Evolutionary conservation across 129 eudicot genomes (phyloP), one percentile per base, ranked within the genome.

Genomic region (Flaveria linearis): DNA sequence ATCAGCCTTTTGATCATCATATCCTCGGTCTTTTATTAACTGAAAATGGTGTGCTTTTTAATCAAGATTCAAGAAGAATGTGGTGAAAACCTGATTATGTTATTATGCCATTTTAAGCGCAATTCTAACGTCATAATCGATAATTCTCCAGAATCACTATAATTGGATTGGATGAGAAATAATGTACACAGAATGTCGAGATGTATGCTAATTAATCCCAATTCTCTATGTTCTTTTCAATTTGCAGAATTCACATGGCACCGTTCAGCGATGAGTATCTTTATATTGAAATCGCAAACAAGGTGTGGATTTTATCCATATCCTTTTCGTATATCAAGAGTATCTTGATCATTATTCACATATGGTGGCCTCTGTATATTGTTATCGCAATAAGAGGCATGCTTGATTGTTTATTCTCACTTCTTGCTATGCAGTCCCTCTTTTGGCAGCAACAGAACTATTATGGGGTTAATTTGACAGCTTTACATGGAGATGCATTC

Each of bases 381-480:
- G 41, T 0, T 60, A 70, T 51, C 25, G 15, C 74, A 10, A 17
- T 17, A 65, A 41, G 25, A 52, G 42, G 15, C 30, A 25, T 33
- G 8, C 9, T 20, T 78, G 33, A 53, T 51, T 68, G 2, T 26
- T 45, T 3, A 58, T 61, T 30, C 71, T 75, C 79, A 64, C 46
- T 71, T 79, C 41, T 71, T 83, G 46, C 69, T 43, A 58, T 79
- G 53, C 86, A 94, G 99, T 90, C 99, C 51, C 87, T 91, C 30
- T 94, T 94, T 83, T 94, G 99, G 99, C 99, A 94, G 86, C 99
- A 94, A 66, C 96, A 87, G 68, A 91, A 91, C 73, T 94, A 89
- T 85, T 94, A 82, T 57, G 97, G 97, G 70, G 97, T 94, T 76
- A 87, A 94, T 86, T 83, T 94, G 86, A 91, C 96, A 70, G 87